Evolutionary conservation across 768 basidiomycete species (phyloP).

Genomic region (Tulasnella sp.): DNA sequence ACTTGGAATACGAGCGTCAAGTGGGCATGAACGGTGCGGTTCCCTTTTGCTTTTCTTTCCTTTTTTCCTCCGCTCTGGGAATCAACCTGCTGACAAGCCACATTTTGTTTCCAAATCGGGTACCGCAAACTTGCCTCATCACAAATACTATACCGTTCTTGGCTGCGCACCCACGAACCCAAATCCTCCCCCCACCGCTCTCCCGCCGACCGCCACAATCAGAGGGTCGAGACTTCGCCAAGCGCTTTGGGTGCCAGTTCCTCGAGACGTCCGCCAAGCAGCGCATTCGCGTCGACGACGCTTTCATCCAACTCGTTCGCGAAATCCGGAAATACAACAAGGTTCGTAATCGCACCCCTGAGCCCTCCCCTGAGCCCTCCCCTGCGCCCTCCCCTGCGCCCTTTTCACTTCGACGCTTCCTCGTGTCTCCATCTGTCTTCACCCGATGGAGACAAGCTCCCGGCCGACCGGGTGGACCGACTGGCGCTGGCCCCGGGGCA

Average conservation of each 20-base stretch:
- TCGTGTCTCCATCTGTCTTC: neutral
- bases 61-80: neutral
- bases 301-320: slow-evolving; percentile 85
- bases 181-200: neutral
- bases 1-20: slow-evolving; percentile 34
- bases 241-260: slow-evolving; percentile 89
- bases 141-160: neutral
- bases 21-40: slow-evolving; percentile 35
- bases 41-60: neutral
- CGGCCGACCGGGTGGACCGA: slow-evolving; percentile 15
- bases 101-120: neutral
- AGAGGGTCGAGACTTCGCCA: slow-evolving; percentile 98
- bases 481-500: neutral
- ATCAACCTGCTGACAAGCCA: slow-evolving; percentile 11
- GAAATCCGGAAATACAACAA: slow-evolving; percentile 93
- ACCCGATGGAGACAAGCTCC: slow-evolving; percentile 9
- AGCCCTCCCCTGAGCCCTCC: slow-evolving; percentile 6
- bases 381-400: too few species aligned
- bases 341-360: slow-evolving; percentile 36
- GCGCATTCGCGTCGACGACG: slow-evolving; percentile 93
- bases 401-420: neutral
- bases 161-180: neutral
- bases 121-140: neutral
- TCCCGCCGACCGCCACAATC: slow-evolving; percentile 9
- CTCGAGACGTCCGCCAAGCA: slow-evolving; percentile 96